Evolutionary conservation across 2,329 filamentous ascomycete species (phyloP), one percentile per base, ranked within the genome.

Genomic region (Atkinsonella texensis): DNA sequence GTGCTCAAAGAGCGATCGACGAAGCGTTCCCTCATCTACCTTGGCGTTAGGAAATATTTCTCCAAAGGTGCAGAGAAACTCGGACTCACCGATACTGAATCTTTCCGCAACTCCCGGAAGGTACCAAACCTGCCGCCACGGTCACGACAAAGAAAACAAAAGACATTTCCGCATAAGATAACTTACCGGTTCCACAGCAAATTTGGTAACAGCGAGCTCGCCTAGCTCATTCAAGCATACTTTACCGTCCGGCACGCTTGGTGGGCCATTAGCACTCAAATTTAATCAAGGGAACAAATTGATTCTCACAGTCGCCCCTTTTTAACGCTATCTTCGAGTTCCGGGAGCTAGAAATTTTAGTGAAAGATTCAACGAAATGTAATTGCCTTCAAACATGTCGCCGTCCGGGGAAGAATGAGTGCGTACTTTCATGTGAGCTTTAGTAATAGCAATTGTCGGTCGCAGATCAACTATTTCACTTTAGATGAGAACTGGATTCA

Each of bases 191-290:
- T 98, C 93, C 18, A 96, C 93, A 3, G 93, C 93, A 57, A 97
- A 88, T 66, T 98, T 98, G 46, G 93, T 97, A 5, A 97, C 93
- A 33, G 86, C 86, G 39, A 97, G 75, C 65, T 97, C 93, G 51
- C 93, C 93, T 2, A 73, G 70, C n/a, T 81, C 76, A 62, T 95
- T 95, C 50, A 97, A 68, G 62, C 89, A 91, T 44, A 97, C 89
- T 63, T 90, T 93, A 49, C 93, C 91, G 65, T 98, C 93, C 0
- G 77, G 78, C 2, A 79, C 67, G 52, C 76, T 79, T 42, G 12
- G 2, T n/a, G 4, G 12, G 18, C 38, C 32, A 49, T 57, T 4
- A 48, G 51, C n/a, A 38, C 23, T 35, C 20, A 2, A 15, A 17
- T 18, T 13, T n/a, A 5, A 39, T 17, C 6, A 7, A 7, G 35